phyloP scores from a whole-genome alignment of 768 basidiomycete genomes.

The Galerina marginata region DNA sequence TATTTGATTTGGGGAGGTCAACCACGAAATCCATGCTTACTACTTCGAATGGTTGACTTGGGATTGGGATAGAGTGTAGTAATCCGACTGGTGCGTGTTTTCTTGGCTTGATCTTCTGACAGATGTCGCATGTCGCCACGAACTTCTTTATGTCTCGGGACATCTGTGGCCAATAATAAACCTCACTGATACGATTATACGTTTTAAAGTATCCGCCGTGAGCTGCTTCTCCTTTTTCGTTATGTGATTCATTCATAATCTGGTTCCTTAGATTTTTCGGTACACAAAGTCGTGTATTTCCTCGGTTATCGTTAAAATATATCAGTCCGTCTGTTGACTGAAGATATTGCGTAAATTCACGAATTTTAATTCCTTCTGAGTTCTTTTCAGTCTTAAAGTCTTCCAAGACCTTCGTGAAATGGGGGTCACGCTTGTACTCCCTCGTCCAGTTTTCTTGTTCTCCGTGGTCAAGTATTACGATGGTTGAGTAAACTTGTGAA shows the following conservation, averaged over 20 bases:
- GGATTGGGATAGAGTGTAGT: conserved; percentile 13
- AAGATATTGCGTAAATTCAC: not conserved
- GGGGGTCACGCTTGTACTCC: not conserved
- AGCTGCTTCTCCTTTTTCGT: conserved; percentile 9
- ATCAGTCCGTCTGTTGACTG: conserved; percentile 5
- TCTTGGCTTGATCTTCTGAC: no score
- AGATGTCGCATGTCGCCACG: not conserved
- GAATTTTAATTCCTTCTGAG: not conserved
- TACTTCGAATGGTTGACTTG: conserved; percentile 22
- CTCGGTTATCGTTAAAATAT: conserved; percentile 25
- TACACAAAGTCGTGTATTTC: conserved; percentile 22
- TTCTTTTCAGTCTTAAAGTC: not conserved
- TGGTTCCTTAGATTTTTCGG: conserved; percentile 6
- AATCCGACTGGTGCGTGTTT: no score
- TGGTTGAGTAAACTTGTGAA: no score
- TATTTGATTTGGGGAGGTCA: conserved; percentile 20
- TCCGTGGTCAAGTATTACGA: no score
- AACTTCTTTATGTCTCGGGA: conserved; percentile 29
- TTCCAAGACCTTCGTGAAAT: not conserved
- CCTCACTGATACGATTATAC: not conserved
- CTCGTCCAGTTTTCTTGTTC: no score
- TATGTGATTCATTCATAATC: conserved; percentile 21
- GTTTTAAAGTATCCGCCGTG: no score
- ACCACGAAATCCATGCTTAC: conserved; percentile 28
- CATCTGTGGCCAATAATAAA: conserved; percentile 28